Base-by-base conservation (phyloP, 1,284 basidiomycete genomes). In the Tetrapyrgos nigripes region DNA sequence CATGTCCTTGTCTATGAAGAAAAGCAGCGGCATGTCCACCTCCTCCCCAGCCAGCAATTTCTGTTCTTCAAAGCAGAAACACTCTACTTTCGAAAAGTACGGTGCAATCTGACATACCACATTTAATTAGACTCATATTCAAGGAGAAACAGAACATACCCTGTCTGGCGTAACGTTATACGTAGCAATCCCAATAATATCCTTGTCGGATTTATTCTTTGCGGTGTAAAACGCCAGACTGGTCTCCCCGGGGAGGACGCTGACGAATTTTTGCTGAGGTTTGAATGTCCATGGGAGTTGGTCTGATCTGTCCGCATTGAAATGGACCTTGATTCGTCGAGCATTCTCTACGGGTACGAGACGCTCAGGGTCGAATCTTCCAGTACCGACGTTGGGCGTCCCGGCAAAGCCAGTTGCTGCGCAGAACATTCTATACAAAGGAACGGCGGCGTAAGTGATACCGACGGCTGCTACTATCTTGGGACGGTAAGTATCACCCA, bases 11-110 rank as follows among this genome's bases (percentile, higher is more conserved):
- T 99, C 97, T 65, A 99, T 97, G 80, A 99, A 99, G 82, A 99
- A 99, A 63, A 99, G 86, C 27, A 99, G 84, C 17, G 97, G 97
- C 83, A 99, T 92, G 76, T 99, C 97, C 19, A 99, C 94, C 75
- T 98, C 96, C 76, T 99, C 97, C 23, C 92, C 91, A 0, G 97
- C 96, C 23, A 98, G 80, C 19, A 99, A 85, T 68, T 91, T 93
- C 76, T 99, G 97, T 73, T 99, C 97, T 74, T 99, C 97, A 67
- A 99, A 99, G 77, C 97, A 99, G 81, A 99, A 99, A 68, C 97
- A 99, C 75, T 99, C 97, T 8, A 99, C 96, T 79, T 99, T 99
- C 58, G 96, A 94, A 72, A 99, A 99, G 75, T 98, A 99, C 0
- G 97, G 96, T 5, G 97, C 97, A 66, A 98, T 87, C 94, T 98